Evolutionary conservation across 768 basidiomycete genomes (phyloP).

Genomic region (Polyporus arcularius): DNA sequence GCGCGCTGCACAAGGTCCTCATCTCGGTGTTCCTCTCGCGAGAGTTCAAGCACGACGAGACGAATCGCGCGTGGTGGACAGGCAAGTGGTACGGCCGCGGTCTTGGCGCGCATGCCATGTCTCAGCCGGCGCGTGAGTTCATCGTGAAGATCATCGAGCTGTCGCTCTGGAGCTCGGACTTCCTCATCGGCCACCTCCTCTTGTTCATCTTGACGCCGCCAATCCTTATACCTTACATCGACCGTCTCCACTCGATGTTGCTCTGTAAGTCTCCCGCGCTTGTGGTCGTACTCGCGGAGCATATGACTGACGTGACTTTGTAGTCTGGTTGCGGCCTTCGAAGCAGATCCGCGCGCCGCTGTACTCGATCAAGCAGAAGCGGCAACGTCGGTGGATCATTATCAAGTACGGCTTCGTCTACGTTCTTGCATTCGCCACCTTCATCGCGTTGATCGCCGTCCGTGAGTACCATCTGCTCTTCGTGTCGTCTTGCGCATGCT

Average conservation of each 20-base stretch:
- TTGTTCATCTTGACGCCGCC: constrained; percentile 91
- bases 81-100: constrained; percentile 97
- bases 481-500: background rate
- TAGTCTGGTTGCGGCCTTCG: constrained; percentile 94
- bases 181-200: constrained; percentile 83
- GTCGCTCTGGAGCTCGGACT: constrained; percentile 93
- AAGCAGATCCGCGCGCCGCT: constrained; percentile 93
- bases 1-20: constrained; percentile 89
- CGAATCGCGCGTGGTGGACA: constrained; percentile 99
- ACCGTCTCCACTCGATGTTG: constrained; percentile 87
- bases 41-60: constrained; percentile 99
- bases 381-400: constrained; percentile 89
- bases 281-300: background rate
- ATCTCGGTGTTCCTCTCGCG: constrained; percentile 94
- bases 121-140: constrained; percentile 97
- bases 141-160: constrained; percentile 97
- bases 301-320: constrained; percentile 22
- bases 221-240: constrained; percentile 87
- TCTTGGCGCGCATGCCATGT: constrained; percentile 87
- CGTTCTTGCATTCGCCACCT: constrained; percentile 62
- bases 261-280: constrained; percentile 66
- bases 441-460: constrained; percentile 74
- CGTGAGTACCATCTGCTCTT: constrained; percentile 50
- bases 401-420: constrained; percentile 85
- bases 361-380: constrained; percentile 87